These are phyloP conservation scores for Hypoxylon sp. DNA, from an alignment of 2,329 filamentous ascomycete species.

Conservation along the genomic window DNA sequence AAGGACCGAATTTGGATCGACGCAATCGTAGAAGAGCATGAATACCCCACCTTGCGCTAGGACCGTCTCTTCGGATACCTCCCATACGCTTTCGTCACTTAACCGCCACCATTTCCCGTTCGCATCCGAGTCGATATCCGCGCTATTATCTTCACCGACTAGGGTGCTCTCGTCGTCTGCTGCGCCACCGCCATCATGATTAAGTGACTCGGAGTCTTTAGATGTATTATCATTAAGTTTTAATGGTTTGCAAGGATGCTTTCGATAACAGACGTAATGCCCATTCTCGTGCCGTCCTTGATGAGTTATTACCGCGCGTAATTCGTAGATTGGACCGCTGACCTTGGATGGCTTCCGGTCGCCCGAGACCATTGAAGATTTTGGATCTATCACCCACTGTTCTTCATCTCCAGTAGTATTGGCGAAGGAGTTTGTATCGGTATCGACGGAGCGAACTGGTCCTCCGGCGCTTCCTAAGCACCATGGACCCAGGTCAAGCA, in stretches of 20 bases:
- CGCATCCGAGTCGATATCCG: conserved; percentile 31
- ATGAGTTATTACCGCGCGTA: conserved; percentile 89
- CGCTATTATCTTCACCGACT: conserved; percentile 38
- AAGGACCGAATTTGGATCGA: conserved; percentile 68
- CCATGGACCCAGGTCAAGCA: conserved; percentile 86
- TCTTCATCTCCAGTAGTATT: conserved; percentile 62
- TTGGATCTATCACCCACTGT: conserved; percentile 78
- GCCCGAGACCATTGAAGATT: conserved; percentile 79
- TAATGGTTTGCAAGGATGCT: conserved; percentile 65
- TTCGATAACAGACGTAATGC: conserved; percentile 93
- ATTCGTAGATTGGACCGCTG: conserved; percentile 76
- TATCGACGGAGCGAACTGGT: conserved; percentile 19
- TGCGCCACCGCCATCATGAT: conserved; percentile 35
- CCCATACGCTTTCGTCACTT: conserved; percentile 87
- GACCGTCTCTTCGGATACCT: conserved; percentile 80
- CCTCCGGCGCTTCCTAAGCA: conserved; percentile 75
- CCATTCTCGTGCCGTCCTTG: conserved; percentile 94
- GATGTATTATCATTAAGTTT: conserved; percentile 19
- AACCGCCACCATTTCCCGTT: conserved; percentile 85
- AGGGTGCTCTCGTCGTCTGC: conserved; percentile 40
- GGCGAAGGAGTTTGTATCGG: conserved; percentile 43
- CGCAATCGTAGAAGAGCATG: conserved; percentile 95
- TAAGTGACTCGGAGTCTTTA: conserved; percentile 14
- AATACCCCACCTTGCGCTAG: conserved; percentile 86
- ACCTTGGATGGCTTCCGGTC: conserved; percentile 65